These are phyloP conservation scores for Phytopythium sindhum DNA, from an alignment of 352 stramenopile species.

Conservation along the genomic window DNA sequence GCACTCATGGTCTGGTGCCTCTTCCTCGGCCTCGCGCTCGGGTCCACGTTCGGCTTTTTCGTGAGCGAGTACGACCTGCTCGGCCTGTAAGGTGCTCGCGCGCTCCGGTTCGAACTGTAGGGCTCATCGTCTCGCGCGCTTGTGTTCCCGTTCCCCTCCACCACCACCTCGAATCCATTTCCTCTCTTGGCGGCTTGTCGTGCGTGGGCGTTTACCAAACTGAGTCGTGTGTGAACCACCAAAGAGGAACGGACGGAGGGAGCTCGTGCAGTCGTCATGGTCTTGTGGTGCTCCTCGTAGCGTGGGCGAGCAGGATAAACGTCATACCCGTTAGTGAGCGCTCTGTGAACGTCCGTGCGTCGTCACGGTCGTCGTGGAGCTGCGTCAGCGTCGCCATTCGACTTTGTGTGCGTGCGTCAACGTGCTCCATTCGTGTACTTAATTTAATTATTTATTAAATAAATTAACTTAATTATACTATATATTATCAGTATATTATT, in stretches of 20 bases:
- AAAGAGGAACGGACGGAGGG: not conserved
- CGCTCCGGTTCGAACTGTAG: conserved; percentile 1
- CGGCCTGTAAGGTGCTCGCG: conserved; percentile 12
- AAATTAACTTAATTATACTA: not conserved
- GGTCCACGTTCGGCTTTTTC: conserved; percentile 32
- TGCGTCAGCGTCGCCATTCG: no score
- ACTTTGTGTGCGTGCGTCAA: not conserved
- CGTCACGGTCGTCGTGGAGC: no score
- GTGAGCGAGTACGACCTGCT: conserved; percentile 30
- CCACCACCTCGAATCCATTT: not conserved
- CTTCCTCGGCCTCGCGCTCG: conserved; percentile 36
- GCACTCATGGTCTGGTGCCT: conserved; percentile 40
- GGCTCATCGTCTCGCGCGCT: not conserved
- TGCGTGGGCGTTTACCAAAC: not conserved
- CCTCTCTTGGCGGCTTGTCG: not conserved
- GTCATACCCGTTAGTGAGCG: not conserved
- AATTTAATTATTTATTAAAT: not conserved
- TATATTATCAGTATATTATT: not conserved
- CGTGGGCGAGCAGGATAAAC: not conserved
- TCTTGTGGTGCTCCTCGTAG: no score
- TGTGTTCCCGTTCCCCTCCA: no score
- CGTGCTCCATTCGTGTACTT: not conserved
- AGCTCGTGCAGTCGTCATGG: no score
- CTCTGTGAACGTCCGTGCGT: no score
- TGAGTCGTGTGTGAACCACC: not conserved